Evolutionary conservation across 2,329 filamentous ascomycete species (phyloP).

Genomic region (Fusarium citri): DNA sequence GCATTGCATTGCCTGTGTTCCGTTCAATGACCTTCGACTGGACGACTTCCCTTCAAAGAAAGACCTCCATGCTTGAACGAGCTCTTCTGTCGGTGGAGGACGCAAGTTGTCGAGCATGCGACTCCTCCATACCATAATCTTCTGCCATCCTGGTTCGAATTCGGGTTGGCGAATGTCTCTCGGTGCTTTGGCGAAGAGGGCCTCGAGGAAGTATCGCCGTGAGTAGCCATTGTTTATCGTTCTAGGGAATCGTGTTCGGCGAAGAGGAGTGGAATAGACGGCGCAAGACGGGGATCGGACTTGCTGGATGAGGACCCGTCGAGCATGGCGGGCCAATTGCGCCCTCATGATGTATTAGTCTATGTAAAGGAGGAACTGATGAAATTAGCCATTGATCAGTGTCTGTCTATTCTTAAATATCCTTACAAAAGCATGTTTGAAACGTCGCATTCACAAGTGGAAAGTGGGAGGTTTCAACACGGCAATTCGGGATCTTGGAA

Average conservation of each 20-base stretch:
- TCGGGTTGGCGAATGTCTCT: conserved; percentile 70
- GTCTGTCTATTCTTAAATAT: background rate
- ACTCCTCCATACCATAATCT: conserved; percentile 75
- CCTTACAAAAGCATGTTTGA: conserved; percentile 46
- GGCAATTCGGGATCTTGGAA: conserved; percentile 34
- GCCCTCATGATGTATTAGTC: conserved; percentile 57
- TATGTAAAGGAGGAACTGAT: conserved; percentile 42
- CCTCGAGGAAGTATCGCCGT: conserved; percentile 66
- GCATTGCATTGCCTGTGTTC: conserved; percentile 71
- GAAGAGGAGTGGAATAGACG: conserved; percentile 46
- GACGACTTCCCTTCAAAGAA: conserved; percentile 70
- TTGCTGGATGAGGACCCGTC: conserved; percentile 54
- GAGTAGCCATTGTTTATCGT: conserved; percentile 40
- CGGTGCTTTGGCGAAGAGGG: conserved; percentile 70
- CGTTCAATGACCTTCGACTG: conserved; percentile 65
- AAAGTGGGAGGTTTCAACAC: conserved; percentile 21
- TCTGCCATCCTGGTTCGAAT: conserved; percentile 76
- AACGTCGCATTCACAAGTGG: conserved; percentile 25
- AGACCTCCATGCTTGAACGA: conserved; percentile 72
- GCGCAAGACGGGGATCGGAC: conserved; percentile 51
- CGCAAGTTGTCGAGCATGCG: conserved; percentile 72
- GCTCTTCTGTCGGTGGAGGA: conserved; percentile 70
- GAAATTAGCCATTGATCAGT: conserved; percentile 14
- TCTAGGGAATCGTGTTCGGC: conserved; percentile 44
- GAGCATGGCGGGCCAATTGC: conserved; percentile 59